These are phyloP conservation scores for Globisporangium nodosum DNA, from an alignment of 352 stramenopile genomes.

Conservation along the genomic window DNA sequence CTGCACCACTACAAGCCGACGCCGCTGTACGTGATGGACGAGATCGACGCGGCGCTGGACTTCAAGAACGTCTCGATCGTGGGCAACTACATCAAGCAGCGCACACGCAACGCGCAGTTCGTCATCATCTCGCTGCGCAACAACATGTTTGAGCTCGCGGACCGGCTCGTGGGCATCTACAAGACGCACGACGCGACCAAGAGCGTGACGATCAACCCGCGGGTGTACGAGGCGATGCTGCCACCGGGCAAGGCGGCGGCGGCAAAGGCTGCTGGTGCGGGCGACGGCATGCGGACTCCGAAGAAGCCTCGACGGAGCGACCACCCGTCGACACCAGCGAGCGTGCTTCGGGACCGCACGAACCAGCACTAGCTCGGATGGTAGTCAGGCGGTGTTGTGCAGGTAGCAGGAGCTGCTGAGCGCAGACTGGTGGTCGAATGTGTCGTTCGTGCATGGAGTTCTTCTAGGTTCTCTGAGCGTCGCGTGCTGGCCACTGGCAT, in stretches of 20 bases:
- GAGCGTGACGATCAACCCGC: slow-evolving; percentile 98
- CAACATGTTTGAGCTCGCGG: slow-evolving; percentile 99
- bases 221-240: slow-evolving; percentile 61
- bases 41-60: slow-evolving; percentile 93
- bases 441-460: no score
- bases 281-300: slow-evolving; percentile 6
- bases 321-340: slow-evolving; percentile 1
- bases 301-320: slow-evolving; percentile 16
- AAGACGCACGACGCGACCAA: slow-evolving; percentile 99
- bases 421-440: no score
- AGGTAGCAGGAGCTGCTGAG: no score
- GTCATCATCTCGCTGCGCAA: slow-evolving; percentile 99
- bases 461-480: no score
- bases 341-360: slow-evolving; percentile 31
- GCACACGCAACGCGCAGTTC: slow-evolving; percentile 99
- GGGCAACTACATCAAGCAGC: slow-evolving; percentile 99
- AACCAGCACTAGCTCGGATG: slow-evolving; percentile 22
- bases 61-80: slow-evolving; percentile 99
- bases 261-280: neutral
- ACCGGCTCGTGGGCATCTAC: slow-evolving; percentile 99
- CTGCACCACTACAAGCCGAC: slow-evolving; percentile 99
- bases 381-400: no score
- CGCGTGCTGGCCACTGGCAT: no score
- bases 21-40: slow-evolving; percentile 98
- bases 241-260: slow-evolving; percentile 8